Evolutionary conservation across 2,329 filamentous ascomycete species (phyloP).

Genomic region (Pseudogymnoascus sp.): DNA sequence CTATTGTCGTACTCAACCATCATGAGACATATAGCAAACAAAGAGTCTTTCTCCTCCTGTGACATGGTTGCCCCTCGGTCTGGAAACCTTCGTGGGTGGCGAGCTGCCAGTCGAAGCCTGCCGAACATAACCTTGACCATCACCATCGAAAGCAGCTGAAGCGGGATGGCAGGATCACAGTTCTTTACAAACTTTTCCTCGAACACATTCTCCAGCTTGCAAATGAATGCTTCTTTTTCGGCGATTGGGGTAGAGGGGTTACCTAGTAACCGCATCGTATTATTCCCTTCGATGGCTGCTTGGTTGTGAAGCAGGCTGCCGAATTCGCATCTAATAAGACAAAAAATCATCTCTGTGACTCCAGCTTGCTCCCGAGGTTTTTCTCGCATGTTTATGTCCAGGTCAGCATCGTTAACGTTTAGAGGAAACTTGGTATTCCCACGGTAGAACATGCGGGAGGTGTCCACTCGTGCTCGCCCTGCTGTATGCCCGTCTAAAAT

Average conservation of each 20-base stretch:
- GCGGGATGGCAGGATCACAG: constrained; percentile 35
- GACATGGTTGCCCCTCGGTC: constrained; percentile 26
- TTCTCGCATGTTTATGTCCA: constrained; percentile 37
- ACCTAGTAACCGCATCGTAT: not conserved
- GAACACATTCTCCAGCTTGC: constrained; percentile 28
- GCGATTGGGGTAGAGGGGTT: constrained; percentile 1
- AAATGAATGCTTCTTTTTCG: constrained; percentile 24
- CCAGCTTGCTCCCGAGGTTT: constrained; percentile 34
- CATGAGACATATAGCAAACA: constrained; percentile 31
- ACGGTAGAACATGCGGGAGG: constrained; percentile 35
- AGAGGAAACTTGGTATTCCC: constrained; percentile 43
- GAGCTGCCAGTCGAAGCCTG: constrained; percentile 28
- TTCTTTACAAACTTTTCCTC: constrained; percentile 36
- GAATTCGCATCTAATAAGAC: constrained; percentile 29
- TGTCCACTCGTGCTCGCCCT: constrained; percentile 45
- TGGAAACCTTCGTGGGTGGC: constrained; percentile 27
- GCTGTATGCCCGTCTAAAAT: constrained; percentile 50
- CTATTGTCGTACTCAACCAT: constrained; percentile 31
- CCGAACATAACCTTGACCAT: constrained; percentile 25
- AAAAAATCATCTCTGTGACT: constrained; percentile 39
- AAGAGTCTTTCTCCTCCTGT: constrained; percentile 27
- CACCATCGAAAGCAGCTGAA: constrained; percentile 29
- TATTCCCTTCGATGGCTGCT: not conserved
- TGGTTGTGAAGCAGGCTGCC: constrained; percentile 14
- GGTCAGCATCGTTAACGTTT: constrained; percentile 47